Evolutionary conservation across 2,329 filamentous ascomycete species (phyloP).

Genomic region (Aspergillus pseudoglaucus): DNA sequence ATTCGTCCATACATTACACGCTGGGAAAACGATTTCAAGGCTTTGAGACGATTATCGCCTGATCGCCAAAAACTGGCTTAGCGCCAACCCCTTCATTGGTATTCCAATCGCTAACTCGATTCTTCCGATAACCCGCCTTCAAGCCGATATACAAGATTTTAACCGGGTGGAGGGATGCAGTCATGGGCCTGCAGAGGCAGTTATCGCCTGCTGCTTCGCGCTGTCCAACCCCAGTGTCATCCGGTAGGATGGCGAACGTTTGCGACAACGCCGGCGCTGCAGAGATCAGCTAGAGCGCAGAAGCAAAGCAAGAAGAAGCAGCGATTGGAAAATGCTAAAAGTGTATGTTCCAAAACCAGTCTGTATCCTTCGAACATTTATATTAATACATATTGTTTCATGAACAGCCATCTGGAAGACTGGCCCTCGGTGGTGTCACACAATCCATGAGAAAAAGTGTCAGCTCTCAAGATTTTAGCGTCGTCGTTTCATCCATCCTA

Average conservation of each 20-base stretch:
- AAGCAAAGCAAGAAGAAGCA: slow-evolving; percentile 6
- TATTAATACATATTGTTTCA: neutral
- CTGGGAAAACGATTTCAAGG: too few relatives aligned
- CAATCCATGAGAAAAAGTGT: slow-evolving; percentile 7
- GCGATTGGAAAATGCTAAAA: too few relatives aligned
- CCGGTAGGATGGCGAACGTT: slow-evolving; percentile 22
- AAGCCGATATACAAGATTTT: neutral
- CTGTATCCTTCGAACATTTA: too few relatives aligned
- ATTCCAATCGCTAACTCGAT: too few relatives aligned
- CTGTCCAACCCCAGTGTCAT: slow-evolving; percentile 27
- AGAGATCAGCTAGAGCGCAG: slow-evolving; percentile 14
- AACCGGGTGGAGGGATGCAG: slow-evolving; percentile 32
- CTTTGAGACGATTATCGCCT: too few relatives aligned
- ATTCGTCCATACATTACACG: too few relatives aligned
- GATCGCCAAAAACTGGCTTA: too few relatives aligned
- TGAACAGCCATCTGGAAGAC: slow-evolving; percentile 2
- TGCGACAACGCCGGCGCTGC: slow-evolving; percentile 22
- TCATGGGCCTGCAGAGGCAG: slow-evolving; percentile 29
- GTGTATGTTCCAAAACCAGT: too few relatives aligned
- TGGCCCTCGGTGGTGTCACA: neutral
- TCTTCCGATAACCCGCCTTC: too few relatives aligned
- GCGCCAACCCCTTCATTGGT: too few relatives aligned
- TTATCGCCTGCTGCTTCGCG: slow-evolving; percentile 38
- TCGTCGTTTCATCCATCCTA: slow-evolving; percentile 21
- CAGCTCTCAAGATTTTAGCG: slow-evolving; percentile 19